Conservation (phyloP, 805 yeast species). For the Kazachstania bromeliacearum region DNA sequence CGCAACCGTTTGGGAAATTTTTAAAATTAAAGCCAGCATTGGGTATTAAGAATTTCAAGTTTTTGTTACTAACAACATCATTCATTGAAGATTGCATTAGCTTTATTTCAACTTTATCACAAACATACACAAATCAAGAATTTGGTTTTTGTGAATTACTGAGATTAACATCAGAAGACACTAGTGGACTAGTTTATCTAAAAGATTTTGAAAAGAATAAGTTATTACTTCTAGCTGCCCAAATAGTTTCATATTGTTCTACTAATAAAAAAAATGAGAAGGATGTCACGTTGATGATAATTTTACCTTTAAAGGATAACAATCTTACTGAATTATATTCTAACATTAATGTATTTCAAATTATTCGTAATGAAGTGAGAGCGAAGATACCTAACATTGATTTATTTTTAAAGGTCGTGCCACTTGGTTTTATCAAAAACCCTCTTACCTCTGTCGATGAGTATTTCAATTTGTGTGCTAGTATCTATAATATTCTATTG, state of each 20-base stretch:
- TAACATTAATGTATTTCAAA: constrained; percentile 38
- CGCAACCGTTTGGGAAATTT: constrained; percentile 48
- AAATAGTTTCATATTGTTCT: constrained; percentile 29
- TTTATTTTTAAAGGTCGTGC: constrained; percentile 32
- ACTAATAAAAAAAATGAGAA: constrained; percentile 22
- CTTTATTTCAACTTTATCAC: constrained; percentile 26
- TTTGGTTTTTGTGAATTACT: constrained; percentile 30
- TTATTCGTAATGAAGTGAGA: constrained; percentile 34
- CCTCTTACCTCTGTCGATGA: constrained; percentile 25
- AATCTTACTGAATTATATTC: constrained; percentile 37
- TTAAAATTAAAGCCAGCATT: constrained; percentile 47
- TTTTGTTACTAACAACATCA: constrained; percentile 36
- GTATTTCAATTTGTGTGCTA: constrained; percentile 38
- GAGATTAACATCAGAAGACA: constrained; percentile 22
- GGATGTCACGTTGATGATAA: constrained; percentile 22
- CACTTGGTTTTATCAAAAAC: constrained; percentile 33
- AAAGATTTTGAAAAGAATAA: constrained; percentile 34
- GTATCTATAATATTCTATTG: constrained; percentile 47
- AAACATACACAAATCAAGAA: constrained; percentile 27
- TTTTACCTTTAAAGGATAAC: constrained; percentile 20
- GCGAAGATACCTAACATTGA: constrained; percentile 25
- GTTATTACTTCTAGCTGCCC: constrained; percentile 42
- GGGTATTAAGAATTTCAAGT: constrained; percentile 42
- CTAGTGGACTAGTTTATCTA: constrained; percentile 20
- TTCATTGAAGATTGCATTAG: constrained; percentile 21